phyloP scores from a whole-genome alignment of 2,329 filamentous ascomycete genomes.

The Paecilomyces dactylethromorphus region DNA sequence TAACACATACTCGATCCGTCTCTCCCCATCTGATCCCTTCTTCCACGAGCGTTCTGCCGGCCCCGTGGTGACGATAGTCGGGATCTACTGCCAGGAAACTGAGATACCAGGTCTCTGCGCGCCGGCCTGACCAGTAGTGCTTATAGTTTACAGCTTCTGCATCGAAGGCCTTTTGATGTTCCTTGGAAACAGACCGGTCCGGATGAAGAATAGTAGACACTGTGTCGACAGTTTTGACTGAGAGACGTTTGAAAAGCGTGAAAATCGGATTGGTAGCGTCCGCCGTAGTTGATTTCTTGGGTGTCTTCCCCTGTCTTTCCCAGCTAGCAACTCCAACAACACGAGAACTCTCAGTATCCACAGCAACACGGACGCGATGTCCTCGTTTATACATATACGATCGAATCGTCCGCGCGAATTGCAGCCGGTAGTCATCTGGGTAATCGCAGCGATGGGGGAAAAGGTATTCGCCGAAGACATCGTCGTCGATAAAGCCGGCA shows the following conservation, averaged over 20 bases:
- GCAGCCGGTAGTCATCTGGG: slow-evolving; percentile 23
- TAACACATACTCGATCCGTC: slow-evolving; percentile 29
- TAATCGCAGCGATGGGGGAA: slow-evolving; percentile 26
- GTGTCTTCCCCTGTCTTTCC: not conserved
- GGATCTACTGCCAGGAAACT: slow-evolving; percentile 34
- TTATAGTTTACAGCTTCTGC: slow-evolving; percentile 21
- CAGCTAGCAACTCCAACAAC: not conserved
- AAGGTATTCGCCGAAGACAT: slow-evolving; percentile 27
- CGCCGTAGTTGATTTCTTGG: not conserved
- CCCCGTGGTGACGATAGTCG: slow-evolving; percentile 28
- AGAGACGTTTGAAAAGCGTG: not conserved
- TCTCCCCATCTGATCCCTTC: slow-evolving; percentile 36
- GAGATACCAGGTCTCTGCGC: slow-evolving; percentile 34
- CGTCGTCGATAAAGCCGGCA: slow-evolving; percentile 28
- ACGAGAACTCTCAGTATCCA: not conserved
- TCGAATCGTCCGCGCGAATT: slow-evolving; percentile 2
- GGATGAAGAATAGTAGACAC: not conserved
- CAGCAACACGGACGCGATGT: not conserved
- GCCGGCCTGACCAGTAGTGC: slow-evolving; percentile 20
- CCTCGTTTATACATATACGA: not conserved
- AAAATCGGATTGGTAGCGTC: not conserved
- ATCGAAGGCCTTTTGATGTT: slow-evolving; percentile 14
- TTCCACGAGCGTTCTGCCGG: slow-evolving; percentile 32
- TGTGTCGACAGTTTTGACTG: not conserved
- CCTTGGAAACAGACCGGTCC: not conserved